Conservation (phyloP, 73 alveolate species). For the Uronychia binucleata region DNA sequence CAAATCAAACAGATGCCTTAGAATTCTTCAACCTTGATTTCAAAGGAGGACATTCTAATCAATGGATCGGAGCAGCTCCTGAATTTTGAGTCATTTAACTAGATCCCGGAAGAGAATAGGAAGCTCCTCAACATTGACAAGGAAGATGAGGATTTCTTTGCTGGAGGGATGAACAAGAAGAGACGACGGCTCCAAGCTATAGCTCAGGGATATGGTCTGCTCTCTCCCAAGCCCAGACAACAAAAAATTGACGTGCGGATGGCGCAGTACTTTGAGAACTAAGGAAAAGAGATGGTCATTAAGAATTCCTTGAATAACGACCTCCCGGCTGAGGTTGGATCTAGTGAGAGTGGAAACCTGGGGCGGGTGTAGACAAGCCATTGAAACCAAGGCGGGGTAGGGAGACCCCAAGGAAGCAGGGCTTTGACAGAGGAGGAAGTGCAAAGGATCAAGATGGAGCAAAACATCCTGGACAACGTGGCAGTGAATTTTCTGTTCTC, state of each 20-base stretch:
- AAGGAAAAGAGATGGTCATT: not conserved
- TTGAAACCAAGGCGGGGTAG: not conserved
- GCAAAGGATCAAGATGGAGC: constrained; percentile 1
- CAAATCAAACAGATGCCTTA: no score
- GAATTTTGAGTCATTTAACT: not conserved
- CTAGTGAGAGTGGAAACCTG: no score
- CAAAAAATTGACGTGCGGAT: not conserved
- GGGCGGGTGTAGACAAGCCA: not conserved
- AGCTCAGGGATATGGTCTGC: not conserved
- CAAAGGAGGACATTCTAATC: not conserved
- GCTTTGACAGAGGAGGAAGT: not conserved
- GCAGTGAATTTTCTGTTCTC: constrained; percentile 26
- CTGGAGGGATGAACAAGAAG: not conserved
- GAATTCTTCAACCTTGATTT: not conserved
- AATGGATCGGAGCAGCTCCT: not conserved
- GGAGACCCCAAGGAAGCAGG: not conserved
- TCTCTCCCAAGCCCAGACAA: not conserved
- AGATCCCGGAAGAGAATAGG: not conserved
- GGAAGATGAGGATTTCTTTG: not conserved
- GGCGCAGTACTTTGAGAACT: not conserved
- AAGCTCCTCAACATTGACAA: not conserved
- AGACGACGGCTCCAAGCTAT: not conserved
- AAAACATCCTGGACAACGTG: constrained; percentile 13
- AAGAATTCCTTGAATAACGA: no score
- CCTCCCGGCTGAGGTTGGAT: no score